Evolutionary conservation across 106 monocot genomes (phyloP).

Genomic region (Acorus calamus): DNA sequence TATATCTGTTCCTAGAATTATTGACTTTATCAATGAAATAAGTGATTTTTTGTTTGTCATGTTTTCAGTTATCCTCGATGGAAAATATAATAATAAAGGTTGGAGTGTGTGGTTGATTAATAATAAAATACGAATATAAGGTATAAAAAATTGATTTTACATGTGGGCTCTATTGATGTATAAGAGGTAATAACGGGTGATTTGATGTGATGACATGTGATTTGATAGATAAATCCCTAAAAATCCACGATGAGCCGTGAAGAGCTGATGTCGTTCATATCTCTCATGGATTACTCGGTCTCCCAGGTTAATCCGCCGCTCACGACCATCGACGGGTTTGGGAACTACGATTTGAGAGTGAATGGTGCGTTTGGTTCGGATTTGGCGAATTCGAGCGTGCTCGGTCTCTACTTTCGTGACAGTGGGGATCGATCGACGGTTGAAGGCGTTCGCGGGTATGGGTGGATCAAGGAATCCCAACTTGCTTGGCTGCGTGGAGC

Average conservation of each 20-base stretch:
- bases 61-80: too few relatives aligned
- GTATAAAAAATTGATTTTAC: too few relatives aligned
- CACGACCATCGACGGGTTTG: conserved; percentile 56
- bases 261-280: conserved; percentile 77
- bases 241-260: conserved; percentile 78
- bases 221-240: too few relatives aligned
- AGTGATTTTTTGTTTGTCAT: too few relatives aligned
- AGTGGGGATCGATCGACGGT: conserved; percentile 60
- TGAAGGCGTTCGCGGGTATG: conserved; percentile 54
- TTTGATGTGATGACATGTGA: too few relatives aligned
- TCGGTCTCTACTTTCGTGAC: conserved; percentile 82
- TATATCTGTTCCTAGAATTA: too few relatives aligned
- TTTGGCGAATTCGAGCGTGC: conserved; percentile 50
- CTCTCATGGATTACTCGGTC: conserved; percentile 84
- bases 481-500: conserved; percentile 51
- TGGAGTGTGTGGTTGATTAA: too few relatives aligned
- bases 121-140: too few relatives aligned
- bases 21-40: too few relatives aligned
- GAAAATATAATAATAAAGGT: too few relatives aligned
- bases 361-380: conserved; percentile 59
- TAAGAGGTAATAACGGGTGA: too few relatives aligned
- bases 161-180: too few relatives aligned
- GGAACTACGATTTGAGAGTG: conserved; percentile 63
- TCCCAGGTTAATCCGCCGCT: conserved; percentile 47
- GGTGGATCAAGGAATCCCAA: conserved; percentile 85